Conservation (phyloP, 306 rosid species). For the Prunus campanulata region DNA sequence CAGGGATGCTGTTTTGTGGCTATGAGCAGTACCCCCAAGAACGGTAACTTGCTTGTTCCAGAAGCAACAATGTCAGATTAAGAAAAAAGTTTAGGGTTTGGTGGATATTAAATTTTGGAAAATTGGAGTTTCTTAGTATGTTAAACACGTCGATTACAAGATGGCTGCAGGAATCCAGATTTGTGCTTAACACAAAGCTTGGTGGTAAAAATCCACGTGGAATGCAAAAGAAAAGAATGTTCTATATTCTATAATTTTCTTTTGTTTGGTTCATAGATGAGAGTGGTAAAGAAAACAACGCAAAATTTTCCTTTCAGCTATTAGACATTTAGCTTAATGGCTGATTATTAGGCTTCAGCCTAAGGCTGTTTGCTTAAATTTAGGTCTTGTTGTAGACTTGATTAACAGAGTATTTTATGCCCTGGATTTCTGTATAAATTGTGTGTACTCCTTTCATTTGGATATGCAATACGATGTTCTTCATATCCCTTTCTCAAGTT, state of each 20-base stretch:
- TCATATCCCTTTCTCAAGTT: not conserved
- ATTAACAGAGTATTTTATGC: not conserved
- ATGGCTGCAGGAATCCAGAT: not conserved
- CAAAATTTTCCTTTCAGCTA: not conserved
- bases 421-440: not conserved
- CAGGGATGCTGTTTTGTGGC: not conserved
- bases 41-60: not conserved
- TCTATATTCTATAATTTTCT: not conserved
- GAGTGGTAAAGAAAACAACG: not conserved
- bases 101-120: not conserved
- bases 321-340: not conserved
- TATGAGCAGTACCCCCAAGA: not conserved
- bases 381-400: not conserved
- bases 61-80: not conserved
- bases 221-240: not conserved
- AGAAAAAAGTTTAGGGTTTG: not conserved
- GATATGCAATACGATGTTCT: not conserved
- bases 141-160: not conserved
- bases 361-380: not conserved
- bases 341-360: too few species aligned
- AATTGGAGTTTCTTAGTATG: not conserved
- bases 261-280: not conserved
- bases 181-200: not conserved
- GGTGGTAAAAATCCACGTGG: not conserved
- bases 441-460: not conserved